A percentile compares a stretch with the other conserved stretches of the same genome.
These are phyloP conservation scores for Fusarium miscanthi DNA, from an alignment of 2,329 filamentous ascomycete species.

Conservation along the genomic window DNA sequence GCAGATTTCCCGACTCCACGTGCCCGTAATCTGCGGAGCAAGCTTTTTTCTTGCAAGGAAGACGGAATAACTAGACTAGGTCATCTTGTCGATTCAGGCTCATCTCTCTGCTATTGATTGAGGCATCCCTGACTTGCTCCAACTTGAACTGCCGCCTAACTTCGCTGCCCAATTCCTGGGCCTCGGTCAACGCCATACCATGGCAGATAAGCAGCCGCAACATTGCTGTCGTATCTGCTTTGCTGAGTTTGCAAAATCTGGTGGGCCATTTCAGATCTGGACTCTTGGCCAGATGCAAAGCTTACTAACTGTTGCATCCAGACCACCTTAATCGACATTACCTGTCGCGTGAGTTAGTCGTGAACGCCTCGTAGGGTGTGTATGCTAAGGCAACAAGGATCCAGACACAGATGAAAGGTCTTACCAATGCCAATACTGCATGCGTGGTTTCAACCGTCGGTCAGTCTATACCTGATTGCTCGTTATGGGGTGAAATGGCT, in stretches of 20 bases:
- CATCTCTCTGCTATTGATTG: too few relatives aligned
- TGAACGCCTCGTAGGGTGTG: neutral
- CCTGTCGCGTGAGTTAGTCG: neutral
- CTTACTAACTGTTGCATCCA: neutral
- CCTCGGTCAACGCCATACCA: neutral
- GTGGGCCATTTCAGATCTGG: neutral
- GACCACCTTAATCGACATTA: neutral
- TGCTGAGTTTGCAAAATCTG: neutral
- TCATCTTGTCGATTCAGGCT: neutral
- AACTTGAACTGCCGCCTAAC: neutral
- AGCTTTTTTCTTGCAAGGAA: neutral
- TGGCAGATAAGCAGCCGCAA: neutral
- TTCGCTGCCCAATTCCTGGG: too few relatives aligned
- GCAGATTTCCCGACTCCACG: conserved; percentile 4
- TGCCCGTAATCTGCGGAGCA: neutral
- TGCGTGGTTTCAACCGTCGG: conserved; percentile 16
- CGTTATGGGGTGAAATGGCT: neutral
- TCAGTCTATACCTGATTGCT: neutral
- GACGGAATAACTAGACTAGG: neutral
- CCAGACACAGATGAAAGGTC: neutral
- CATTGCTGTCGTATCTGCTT: neutral
- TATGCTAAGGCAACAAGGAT: too few relatives aligned
- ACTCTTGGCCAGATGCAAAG: neutral
- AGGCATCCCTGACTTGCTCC: neutral
- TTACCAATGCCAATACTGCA: conserved; percentile 1